These are phyloP conservation scores for Chaetomiaceae sp. DNA, from an alignment of 2,329 filamentous ascomycete species.

Conservation along the genomic window DNA sequence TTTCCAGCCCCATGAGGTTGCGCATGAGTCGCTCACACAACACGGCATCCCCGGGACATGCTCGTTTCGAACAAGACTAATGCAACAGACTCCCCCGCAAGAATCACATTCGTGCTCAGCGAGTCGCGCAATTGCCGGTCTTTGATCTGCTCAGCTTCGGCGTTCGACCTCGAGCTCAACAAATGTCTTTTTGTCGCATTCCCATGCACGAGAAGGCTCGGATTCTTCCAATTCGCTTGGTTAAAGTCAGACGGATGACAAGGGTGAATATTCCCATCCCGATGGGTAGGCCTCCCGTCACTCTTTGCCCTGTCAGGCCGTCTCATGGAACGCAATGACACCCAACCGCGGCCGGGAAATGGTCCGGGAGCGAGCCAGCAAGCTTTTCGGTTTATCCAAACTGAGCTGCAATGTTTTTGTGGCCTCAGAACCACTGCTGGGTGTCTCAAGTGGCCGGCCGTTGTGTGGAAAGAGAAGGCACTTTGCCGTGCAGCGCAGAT, in stretches of 20 bases:
- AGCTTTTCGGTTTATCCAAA: not conserved
- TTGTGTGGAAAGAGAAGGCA: too few relatives aligned
- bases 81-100: too few relatives aligned
- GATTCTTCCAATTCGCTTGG: conserved; percentile 11
- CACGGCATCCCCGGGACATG: too few relatives aligned
- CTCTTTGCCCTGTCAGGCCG: conserved; percentile 1
- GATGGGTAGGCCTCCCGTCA: not conserved
- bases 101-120: not conserved
- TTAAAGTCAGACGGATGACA: conserved; percentile 5
- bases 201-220: not conserved
- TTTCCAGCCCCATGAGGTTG: not conserved
- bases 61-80: too few relatives aligned
- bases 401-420: not conserved
- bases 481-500: too few relatives aligned
- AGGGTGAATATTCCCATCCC: not conserved
- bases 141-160: not conserved
- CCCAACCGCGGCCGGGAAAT: not conserved
- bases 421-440: not conserved
- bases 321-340: conserved; percentile 2
- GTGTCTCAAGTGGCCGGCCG: not conserved
- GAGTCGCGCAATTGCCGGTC: not conserved
- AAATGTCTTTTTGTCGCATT: not conserved
- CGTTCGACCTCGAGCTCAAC: not conserved
- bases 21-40: not conserved
- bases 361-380: not conserved